A percentile compares a stretch with the other conserved stretches of the same genome.
Evolutionary conservation across 2,329 filamentous ascomycete genomes (phyloP).

Genomic region (Colletotrichum incanum): DNA sequence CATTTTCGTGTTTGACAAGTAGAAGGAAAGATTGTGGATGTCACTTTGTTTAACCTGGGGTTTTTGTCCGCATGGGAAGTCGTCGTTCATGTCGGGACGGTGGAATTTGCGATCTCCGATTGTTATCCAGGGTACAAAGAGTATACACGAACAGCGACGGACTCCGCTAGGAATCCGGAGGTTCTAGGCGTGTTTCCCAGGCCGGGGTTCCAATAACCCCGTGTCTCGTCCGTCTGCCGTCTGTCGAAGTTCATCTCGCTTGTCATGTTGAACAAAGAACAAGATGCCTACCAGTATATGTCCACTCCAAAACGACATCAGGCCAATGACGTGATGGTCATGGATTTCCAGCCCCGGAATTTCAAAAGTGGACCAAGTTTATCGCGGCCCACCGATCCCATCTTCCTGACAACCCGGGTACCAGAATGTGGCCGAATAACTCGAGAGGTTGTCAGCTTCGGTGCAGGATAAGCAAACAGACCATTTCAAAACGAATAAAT

Average conservation of each 20-base stretch:
- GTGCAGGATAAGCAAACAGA: background rate
- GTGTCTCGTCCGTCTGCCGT: background rate
- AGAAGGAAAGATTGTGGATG: background rate
- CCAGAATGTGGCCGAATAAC: conserved; percentile 7
- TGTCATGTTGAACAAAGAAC: background rate
- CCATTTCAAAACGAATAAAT: background rate
- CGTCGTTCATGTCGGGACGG: conserved; percentile 2
- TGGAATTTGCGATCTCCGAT: conserved; percentile 20
- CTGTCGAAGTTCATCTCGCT: background rate
- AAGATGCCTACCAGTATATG: background rate
- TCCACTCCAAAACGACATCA: background rate
- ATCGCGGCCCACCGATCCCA: background rate
- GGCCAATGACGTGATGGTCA: background rate
- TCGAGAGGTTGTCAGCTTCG: conserved; percentile 1
- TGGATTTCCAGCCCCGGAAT: background rate
- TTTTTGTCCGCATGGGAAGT: background rate
- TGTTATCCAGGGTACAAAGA: conserved; percentile 7
- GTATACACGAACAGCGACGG: conserved; percentile 26
- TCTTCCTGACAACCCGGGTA: conserved; percentile 14
- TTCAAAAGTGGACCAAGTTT: background rate
- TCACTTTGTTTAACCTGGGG: background rate
- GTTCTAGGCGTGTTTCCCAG: background rate
- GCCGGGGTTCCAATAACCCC: conserved; percentile 1
- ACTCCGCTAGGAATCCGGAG: conserved; percentile 9
- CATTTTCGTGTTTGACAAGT: background rate